phyloP scores from a whole-genome alignment of 192 early-diverging fungal species.

The Backusella tarrabulga region DNA sequence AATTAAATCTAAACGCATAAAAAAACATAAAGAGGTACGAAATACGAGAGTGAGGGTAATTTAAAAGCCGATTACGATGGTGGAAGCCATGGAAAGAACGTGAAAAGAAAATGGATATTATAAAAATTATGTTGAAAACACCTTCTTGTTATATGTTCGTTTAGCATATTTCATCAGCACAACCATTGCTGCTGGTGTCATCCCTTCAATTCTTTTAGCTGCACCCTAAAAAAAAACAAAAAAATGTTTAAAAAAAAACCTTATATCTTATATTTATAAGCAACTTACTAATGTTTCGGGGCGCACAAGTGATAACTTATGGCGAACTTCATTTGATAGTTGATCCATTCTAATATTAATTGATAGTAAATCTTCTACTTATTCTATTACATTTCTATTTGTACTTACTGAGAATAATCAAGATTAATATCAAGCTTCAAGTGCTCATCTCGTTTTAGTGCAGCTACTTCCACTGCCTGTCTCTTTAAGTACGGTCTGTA shows the following conservation, averaged over 20 bases:
- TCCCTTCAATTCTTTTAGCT: slow-evolving; percentile 76
- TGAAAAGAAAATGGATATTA: not conserved
- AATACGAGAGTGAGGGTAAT: not conserved
- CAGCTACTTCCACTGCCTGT: slow-evolving; percentile 59
- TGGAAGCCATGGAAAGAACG: not conserved
- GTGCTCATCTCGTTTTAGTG: slow-evolving; percentile 67
- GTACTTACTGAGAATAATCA: slow-evolving; percentile 58
- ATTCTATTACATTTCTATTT: not conserved
- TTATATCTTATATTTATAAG: slow-evolving; percentile 14
- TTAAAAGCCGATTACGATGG: not conserved
- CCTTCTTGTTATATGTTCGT: slow-evolving; percentile 25
- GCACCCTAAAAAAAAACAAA: slow-evolving; percentile 49
- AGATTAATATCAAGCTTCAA: slow-evolving; percentile 59
- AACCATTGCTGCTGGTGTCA: slow-evolving; percentile 75
- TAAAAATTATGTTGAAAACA: not conserved
- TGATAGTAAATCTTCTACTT: not conserved
- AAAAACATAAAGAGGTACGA: too few species aligned
- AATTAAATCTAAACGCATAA: not conserved
- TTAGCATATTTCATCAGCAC: slow-evolving; percentile 63
- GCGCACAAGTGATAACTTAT: slow-evolving; percentile 48
- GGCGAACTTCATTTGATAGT: slow-evolving; percentile 55
- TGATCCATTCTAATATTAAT: slow-evolving; percentile 42
- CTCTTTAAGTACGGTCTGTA: slow-evolving; percentile 67
- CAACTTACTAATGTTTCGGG: slow-evolving; percentile 55
- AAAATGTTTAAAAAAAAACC: not conserved